phyloP scores from a whole-genome alignment of 2,329 filamentous ascomycete species.

The Penicillium paneum region DNA sequence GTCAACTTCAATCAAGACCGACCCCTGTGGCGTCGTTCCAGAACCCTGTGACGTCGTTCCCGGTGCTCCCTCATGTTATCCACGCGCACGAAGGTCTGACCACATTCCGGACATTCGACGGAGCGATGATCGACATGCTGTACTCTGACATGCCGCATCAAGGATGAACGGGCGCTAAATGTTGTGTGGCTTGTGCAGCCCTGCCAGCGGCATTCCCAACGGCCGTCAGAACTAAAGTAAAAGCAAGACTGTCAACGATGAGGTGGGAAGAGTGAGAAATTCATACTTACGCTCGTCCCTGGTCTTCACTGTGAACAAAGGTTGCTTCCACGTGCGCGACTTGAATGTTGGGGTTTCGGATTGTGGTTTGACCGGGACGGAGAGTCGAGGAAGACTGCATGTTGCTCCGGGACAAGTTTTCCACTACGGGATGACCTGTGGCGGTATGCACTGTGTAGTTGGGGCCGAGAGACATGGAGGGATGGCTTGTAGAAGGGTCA shows the following conservation, averaged over 20 bases:
- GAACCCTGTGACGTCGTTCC: neutral
- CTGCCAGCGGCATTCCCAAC: neutral
- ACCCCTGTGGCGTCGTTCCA: neutral
- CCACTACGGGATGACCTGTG: no score
- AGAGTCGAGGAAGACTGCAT: neutral
- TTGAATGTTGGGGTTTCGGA: no score
- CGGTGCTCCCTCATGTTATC: neutral
- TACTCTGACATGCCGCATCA: neutral
- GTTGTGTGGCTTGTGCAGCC: neutral
- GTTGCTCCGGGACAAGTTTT: neutral
- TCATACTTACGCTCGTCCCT: neutral
- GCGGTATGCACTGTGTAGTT: no score
- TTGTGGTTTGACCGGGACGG: neutral
- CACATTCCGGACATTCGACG: neutral
- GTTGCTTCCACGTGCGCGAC: neutral
- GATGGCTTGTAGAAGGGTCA: no score
- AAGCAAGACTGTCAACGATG: neutral
- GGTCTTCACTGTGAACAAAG: neutral
- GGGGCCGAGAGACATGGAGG: no score
- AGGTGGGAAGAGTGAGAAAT: no score
- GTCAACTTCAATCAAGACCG: neutral
- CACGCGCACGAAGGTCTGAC: neutral
- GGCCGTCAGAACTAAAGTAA: neutral
- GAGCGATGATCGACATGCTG: neutral
- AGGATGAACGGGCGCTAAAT: neutral